A percentile compares a stretch with the other conserved stretches of the same genome.
These are phyloP conservation scores for Omphalea diandra DNA, from an alignment of 441 rosid species.

Conservation along the genomic window DNA sequence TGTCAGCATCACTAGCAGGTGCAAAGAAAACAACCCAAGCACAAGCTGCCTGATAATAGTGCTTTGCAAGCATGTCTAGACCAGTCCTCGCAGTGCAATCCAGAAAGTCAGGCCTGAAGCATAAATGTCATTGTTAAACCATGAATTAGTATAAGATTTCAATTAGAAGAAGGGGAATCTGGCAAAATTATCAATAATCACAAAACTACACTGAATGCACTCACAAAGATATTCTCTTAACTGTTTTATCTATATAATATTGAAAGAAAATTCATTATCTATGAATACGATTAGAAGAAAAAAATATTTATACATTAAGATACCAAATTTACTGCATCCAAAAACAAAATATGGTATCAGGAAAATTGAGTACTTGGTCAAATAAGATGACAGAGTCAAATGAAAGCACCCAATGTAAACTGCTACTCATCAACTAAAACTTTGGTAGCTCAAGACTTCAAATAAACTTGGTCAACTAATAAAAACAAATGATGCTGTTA, in stretches of 20 bases:
- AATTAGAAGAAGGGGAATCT: background rate
- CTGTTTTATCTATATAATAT: too few species aligned
- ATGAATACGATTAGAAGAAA: background rate
- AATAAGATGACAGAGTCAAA: background rate
- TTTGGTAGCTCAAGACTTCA: too few species aligned
- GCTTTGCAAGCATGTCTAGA: conserved; percentile 93
- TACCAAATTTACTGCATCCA: background rate
- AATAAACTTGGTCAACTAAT: background rate
- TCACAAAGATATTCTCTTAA: background rate
- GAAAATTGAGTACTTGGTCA: background rate
- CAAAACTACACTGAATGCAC: background rate
- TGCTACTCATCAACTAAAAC: too few species aligned
- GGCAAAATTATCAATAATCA: background rate
- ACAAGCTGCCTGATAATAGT: conserved; percentile 87
- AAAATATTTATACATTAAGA: background rate
- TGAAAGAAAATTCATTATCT: background rate
- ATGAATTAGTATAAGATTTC: background rate
- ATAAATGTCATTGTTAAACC: conserved; percentile 4
- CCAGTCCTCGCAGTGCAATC: conserved; percentile 98
- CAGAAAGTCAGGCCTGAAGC: conserved; percentile 82
- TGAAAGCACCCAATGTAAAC: background rate
- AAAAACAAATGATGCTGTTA: background rate
- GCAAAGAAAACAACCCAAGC: conserved; percentile 97
- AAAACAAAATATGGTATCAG: background rate
- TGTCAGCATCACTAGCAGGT: conserved; percentile 89